A percentile compares a stretch with the other conserved stretches of the same genome.
Conservation (phyloP, 805 yeast genomes). For the Candida krabiensis region DNA sequence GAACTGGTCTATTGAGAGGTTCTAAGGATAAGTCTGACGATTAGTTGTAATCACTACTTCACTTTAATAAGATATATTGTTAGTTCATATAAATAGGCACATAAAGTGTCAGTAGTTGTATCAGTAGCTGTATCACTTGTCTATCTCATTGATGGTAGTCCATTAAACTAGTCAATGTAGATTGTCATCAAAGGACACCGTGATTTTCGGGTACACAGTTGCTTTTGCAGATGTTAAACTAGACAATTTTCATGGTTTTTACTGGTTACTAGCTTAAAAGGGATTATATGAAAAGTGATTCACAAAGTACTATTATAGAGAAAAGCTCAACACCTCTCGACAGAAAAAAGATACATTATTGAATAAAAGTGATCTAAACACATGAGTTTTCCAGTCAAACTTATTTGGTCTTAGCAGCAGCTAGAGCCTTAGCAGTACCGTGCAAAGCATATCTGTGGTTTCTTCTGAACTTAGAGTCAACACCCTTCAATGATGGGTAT, state of each 20-base stretch:
- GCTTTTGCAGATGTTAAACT: too few relatives aligned
- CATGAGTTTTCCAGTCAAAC: conserved; percentile 5
- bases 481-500: conserved; percentile 98
- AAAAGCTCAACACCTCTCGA: conserved; percentile 1
- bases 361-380: conserved; percentile 4
- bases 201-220: too few relatives aligned
- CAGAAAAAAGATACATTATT: conserved; percentile 6
- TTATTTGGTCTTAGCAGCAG: conserved; percentile 53
- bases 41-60: conserved; percentile 24
- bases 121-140: too few relatives aligned
- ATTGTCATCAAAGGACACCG: too few relatives aligned
- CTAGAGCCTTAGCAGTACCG: conserved; percentile 94
- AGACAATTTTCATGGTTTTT: too few relatives aligned
- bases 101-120: too few relatives aligned
- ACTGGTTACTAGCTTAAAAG: too few relatives aligned
- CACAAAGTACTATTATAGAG: not conserved
- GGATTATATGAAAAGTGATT: too few relatives aligned
- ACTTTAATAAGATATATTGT: conserved; percentile 33
- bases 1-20: conserved; percentile 99
- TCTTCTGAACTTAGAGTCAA: conserved; percentile 98
- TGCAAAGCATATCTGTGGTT: conserved; percentile 99
- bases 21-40: conserved; percentile 65
- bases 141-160: too few relatives aligned
- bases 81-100: conserved; percentile 3
- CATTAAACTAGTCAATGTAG: too few relatives aligned